Evolutionary conservation across 2,329 filamentous ascomycete genomes (phyloP), one percentile per base, ranked within the genome.

Genomic region (Iodosphaeria phyllophila): DNA sequence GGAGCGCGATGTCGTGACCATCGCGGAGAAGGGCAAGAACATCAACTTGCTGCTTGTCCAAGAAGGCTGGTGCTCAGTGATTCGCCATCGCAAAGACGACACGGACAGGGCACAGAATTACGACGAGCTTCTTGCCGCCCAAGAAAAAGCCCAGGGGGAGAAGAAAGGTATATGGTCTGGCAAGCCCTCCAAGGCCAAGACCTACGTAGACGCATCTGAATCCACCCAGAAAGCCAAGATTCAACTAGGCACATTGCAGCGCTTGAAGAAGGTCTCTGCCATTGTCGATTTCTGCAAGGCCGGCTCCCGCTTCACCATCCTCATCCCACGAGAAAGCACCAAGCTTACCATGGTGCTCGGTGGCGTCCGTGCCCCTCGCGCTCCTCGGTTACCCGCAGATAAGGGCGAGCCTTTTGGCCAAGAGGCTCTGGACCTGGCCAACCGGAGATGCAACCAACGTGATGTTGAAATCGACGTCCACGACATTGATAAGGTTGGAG

Each of bases 261-360:
- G 86, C 27, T 84, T 93, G 49, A 86, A 82, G 60, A 86, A 79
- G 50, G 74, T 95, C 4, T 83, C 89, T 6, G 89, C 78, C 8
- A 64, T 98, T 37, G 83, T 98, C 20, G 89, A 98, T 50, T 98
- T 91, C 48, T 89, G 92, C 58, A 93, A 95, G 54, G 79, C 83
- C n/a, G 89, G 79, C 16, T 92, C 84, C 20, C 71, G 89, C 36
- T 98, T 95, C 51, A 92, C 82, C 14, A 63, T 98, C 18, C 59
- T 98, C 7, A 71, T 98, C 24, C 86, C 89, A 23, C 75, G 84
- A 18, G 89, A 98, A 46, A 83, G 82, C 41, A 74, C 86, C 43
- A 95, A 93, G 58, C 61, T 98, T 31, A 98, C 86, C 2, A 74
- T 98, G 45, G 84, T 98, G 4, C 69, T 98, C 23, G 86, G 79